Conservation (phyloP, 371 early-diverging fungal genomes). For the Apophysomyces sp. region DNA sequence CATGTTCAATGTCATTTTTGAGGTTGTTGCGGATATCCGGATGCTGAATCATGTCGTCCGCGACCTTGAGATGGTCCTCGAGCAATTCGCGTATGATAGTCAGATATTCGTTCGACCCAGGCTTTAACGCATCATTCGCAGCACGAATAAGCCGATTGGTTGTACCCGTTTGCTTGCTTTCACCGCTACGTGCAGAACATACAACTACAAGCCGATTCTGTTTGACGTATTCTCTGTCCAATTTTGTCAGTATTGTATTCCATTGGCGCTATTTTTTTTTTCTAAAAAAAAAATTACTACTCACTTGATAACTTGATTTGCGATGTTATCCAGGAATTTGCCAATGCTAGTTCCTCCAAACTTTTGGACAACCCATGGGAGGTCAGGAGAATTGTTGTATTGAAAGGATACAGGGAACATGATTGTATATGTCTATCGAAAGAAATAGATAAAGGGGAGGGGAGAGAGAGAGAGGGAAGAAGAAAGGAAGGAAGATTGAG, state of each 20-base stretch:
- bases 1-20: slow-evolving; percentile 63
- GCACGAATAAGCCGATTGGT: slow-evolving; percentile 75
- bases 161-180: slow-evolving; percentile 76
- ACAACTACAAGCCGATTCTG: slow-evolving; percentile 75
- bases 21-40: slow-evolving; percentile 52
- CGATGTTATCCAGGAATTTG: slow-evolving; percentile 69
- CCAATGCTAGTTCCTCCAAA: slow-evolving; percentile 91
- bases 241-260: neutral
- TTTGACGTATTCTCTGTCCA: slow-evolving; percentile 49
- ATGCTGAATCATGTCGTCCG: slow-evolving; percentile 56
- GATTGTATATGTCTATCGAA: neutral
- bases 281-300: neutral
- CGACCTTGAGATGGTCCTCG: slow-evolving; percentile 77
- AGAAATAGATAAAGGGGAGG: neutral
- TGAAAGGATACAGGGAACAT: slow-evolving; percentile 5
- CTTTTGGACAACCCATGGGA: slow-evolving; percentile 79
- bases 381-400: slow-evolving; percentile 24
- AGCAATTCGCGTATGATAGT: slow-evolving; percentile 81
- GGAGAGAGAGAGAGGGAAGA: neutral
- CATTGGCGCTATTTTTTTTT: neutral
- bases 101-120: slow-evolving; percentile 60
- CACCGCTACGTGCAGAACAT: slow-evolving; percentile 81
- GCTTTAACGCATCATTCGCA: slow-evolving; percentile 66
- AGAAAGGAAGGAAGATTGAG: neutral
- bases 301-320: slow-evolving; percentile 61